phyloP scores from a whole-genome alignment of 208 protist genomes.

The Leishmania martiniquensis region DNA sequence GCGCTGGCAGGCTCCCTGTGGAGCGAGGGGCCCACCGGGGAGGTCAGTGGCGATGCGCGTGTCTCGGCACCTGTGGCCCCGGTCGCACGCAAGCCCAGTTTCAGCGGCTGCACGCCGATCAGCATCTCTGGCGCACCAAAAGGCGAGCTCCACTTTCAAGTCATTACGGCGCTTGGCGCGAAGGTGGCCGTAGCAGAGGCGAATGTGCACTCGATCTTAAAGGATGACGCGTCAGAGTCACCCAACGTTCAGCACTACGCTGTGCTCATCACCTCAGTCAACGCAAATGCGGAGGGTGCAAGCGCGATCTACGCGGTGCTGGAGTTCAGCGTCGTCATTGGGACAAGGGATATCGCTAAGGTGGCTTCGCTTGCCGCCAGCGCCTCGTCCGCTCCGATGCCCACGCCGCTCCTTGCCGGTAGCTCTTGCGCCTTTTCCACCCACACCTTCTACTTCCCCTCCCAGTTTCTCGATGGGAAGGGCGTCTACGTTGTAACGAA shows the following conservation, averaged over 20 bases:
- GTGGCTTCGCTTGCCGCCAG: constrained; percentile 17
- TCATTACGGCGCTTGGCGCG: constrained; percentile 27
- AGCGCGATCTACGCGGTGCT: constrained; percentile 41
- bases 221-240: constrained; percentile 5
- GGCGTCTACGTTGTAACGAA: constrained; percentile 73
- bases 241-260: constrained; percentile 41
- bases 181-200: constrained; percentile 25
- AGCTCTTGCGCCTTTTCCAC: constrained; percentile 42
- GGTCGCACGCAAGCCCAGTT: constrained; percentile 6
- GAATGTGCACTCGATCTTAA: constrained; percentile 20
- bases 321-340: constrained; percentile 42
- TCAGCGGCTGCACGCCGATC: constrained; percentile 32
- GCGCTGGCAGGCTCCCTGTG: neutral
- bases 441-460: constrained; percentile 56
- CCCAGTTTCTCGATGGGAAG: constrained; percentile 42
- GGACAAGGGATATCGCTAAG: constrained; percentile 16
- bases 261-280: constrained; percentile 21
- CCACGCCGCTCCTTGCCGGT: constrained; percentile 14
- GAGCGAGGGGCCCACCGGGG: neutral
- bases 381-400: constrained; percentile 10
- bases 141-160: constrained; percentile 24
- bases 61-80: neutral
- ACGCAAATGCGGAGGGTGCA: constrained; percentile 15
- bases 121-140: constrained; percentile 20
- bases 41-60: neutral